Conservation (phyloP, 306 rosid genomes). For the Trichosanthes cucumerina region DNA sequence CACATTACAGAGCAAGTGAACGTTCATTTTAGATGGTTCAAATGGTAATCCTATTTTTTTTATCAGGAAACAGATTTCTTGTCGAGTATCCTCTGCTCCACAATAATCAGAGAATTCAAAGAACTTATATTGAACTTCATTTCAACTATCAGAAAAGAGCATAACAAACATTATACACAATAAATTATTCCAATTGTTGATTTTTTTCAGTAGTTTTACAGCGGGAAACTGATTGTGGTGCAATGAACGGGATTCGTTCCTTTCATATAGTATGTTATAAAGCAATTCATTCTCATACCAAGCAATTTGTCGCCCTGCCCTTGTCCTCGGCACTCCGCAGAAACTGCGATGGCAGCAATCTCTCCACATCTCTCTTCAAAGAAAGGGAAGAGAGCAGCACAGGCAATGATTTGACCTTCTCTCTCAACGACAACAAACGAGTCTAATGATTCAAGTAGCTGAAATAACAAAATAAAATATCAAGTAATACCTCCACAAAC, state of each 20-base stretch:
- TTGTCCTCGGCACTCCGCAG: slow-evolving; percentile 87
- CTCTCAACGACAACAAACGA: slow-evolving; percentile 69
- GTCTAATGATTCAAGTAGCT: slow-evolving; percentile 57
- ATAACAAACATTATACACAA: neutral
- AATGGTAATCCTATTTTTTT: neutral
- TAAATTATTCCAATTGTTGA: neutral
- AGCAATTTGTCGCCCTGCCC: slow-evolving; percentile 98
- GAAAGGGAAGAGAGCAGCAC: slow-evolving; percentile 81
- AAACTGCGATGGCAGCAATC: slow-evolving; percentile 90
- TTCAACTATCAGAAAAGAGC: neutral
- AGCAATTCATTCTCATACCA: slow-evolving; percentile 40
- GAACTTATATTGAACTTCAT: neutral
- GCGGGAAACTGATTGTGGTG: neutral
- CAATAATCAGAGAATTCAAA: neutral
- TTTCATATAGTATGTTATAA: neutral
- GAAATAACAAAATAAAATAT: neutral
- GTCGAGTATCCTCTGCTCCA: neutral
- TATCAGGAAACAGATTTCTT: neutral
- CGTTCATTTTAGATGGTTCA: neutral
- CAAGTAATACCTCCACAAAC: neutral
- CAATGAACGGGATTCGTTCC: neutral
- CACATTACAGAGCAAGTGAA: neutral
- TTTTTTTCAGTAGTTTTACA: neutral
- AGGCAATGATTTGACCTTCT: slow-evolving; percentile 96
- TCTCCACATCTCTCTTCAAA: slow-evolving; percentile 78